Evolutionary conservation across 495 filamentous ascomycete species (phyloP), one percentile per base, ranked within the genome.

Genomic region (Schizothecium vesticola): DNA sequence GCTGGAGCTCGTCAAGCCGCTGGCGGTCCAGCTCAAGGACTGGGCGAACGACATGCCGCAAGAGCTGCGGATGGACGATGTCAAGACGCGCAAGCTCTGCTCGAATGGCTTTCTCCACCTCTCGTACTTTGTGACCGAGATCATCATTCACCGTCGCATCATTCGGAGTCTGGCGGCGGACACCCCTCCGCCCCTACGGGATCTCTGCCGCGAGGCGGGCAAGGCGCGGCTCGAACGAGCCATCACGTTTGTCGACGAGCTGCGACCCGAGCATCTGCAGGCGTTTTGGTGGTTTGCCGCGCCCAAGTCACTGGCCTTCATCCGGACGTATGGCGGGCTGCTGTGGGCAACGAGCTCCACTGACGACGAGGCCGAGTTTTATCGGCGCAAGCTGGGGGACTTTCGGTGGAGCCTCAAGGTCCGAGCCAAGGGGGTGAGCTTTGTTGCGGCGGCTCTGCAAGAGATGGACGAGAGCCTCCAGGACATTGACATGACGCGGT

Each of bases 281-380:
- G 83, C 83, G 0, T 89, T 88, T 74, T 89, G 86, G 88, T 87
- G 85, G 72, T 89, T 87, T 70, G 80, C 87, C 9, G 86, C 87
- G 13, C 82, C 85, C 29, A 81, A 85, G 59, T 88, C 86, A 71
- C 86, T 89, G 74, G 86, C 86, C 7, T 80, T 89, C 43, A 86
- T 89, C 60, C 85, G 86, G 57, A 87, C 84, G 7, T 89, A 88
- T 69, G 85, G 86, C 56, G 79, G 78, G 7, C 83, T 93, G n/a
- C 85, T 94, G 0, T 89, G 88, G 78, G 88, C 90, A 36, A 90
- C 89, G 0, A 70, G 69, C 55, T 88, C 89, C 0, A 87, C 85
- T 7, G 81, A 83, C 24, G 90, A 92, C 71, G 91, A 94, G 76
- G 88, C 89, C n/a, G 89, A 90, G 31, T 93, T 93, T 76, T 94